Base-by-base conservation (phyloP, 495 filamentous ascomycete genomes). In the Cercophora samala region DNA sequence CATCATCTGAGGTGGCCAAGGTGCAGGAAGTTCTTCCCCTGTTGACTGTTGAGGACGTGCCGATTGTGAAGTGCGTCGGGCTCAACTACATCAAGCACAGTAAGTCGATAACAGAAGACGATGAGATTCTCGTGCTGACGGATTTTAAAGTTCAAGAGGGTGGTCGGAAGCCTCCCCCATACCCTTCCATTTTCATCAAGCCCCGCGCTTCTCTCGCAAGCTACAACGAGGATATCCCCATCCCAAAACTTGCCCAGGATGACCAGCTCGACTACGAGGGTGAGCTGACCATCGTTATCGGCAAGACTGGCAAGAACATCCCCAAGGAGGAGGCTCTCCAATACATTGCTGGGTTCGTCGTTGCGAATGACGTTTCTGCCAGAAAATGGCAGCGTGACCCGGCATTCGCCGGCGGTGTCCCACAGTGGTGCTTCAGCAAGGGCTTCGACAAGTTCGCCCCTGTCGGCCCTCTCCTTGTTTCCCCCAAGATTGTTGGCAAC, bases 381-480 rank as follows among this genome's bases (percentile, higher is more conserved):
- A 29, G 26, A 29, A 29, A 29, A 29, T 29, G 26, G 26, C 26
- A 65, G 63, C 8, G 75, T 19, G 74, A 73, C 56, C 76, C 76
- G 21, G 65, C 70, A 11, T 75, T 75, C 56, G 73, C 68, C 1
- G 75, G 70, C 22, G 64, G 58, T 25, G 64, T 66, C 42, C 64
- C 64, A 9, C 75, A 78, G 55, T 78, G 74, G 71, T 70, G 74
- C 61, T 78, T 72, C 66, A 72, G 69, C 63, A 78, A 78, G 65
- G 75, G 75, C 5, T 78, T 78, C 64, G 76, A 78, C 63, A 66
- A 65, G 4, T 72, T 75, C 55, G 75, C 74, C 60, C 76, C 76
- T 9, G 68, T 78, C 42, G 82, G 84, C 17, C 83, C 84, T 4
- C 74, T 77, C 5, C 65, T 86, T 8, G 83, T 83, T 21, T 82